Percentiles rank a stretch among this genome's conserved stretches.
These are phyloP conservation scores for Cladorrhinum sp. DNA, from an alignment of 2,329 filamentous ascomycete genomes.

Conservation along the genomic window DNA sequence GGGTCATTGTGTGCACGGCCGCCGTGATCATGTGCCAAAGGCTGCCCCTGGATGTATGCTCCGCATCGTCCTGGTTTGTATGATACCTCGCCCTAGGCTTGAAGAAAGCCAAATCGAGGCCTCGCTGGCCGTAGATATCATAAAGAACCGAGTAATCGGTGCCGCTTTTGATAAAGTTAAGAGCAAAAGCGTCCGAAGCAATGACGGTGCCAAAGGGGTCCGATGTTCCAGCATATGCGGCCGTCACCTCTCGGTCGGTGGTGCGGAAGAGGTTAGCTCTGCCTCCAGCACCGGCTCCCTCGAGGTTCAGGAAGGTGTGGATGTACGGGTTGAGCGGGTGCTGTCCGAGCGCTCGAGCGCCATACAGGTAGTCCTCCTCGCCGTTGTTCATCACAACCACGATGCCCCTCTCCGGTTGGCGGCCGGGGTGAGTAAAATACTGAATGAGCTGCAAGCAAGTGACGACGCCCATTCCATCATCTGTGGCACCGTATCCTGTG, in stretches of 20 bases:
- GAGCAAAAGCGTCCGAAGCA: slow-evolving; percentile 78
- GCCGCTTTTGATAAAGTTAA: slow-evolving; percentile 73
- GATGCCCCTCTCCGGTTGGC: slow-evolving; percentile 75
- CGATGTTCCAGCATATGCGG: slow-evolving; percentile 66
- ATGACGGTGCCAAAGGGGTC: slow-evolving; percentile 84
- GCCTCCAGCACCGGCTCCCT: slow-evolving; percentile 90
- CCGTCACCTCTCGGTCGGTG: slow-evolving; percentile 81
- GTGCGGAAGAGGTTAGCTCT: slow-evolving; percentile 83
- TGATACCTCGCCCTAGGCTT: slow-evolving; percentile 84
- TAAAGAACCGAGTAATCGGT: slow-evolving; percentile 89
- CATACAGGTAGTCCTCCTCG: slow-evolving; percentile 89
- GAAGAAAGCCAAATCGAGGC: slow-evolving; percentile 90
- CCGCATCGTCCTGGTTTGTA: slow-evolving; percentile 81
- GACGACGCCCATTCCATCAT: slow-evolving; percentile 89
- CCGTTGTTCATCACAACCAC: slow-evolving; percentile 90
- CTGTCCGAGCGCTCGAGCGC: slow-evolving; percentile 78
- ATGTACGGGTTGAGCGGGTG: slow-evolving; percentile 77
- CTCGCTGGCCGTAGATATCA: slow-evolving; percentile 73
- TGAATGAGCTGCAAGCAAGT: slow-evolving; percentile 79
- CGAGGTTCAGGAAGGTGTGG: slow-evolving; percentile 89
- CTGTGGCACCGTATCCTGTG: slow-evolving; percentile 88
- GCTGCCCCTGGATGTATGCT: slow-evolving; percentile 66
- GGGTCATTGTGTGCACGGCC: slow-evolving; percentile 69
- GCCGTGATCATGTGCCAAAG: slow-evolving; percentile 96
- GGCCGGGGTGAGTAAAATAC: slow-evolving; percentile 72